Evolutionary conservation across 306 rosid species (phyloP), one percentile per base, ranked within the genome.

Genomic region (Lagenaria siceraria): DNA sequence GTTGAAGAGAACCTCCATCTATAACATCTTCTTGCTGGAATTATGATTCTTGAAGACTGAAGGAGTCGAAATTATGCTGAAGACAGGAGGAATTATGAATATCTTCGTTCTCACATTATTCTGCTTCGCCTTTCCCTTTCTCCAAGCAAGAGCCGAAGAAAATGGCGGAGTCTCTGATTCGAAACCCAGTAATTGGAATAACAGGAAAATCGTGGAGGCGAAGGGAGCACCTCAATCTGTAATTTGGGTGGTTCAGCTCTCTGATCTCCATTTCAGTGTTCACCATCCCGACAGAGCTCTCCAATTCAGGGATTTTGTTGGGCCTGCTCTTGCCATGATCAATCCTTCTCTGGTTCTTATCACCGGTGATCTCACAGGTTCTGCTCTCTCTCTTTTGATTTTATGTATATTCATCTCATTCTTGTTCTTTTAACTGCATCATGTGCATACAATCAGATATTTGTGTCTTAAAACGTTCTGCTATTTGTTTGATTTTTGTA

Each of bases 321-420:
- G 81, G 1, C 88, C 97, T 70, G 79, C 96, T 70, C 98, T 95
- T 74, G 85, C 95, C 83, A 6, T 87, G 61, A 89, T 95, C 87
- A 95, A 89, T n/a, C 98, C 98, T n/a, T 90, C 97, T 61, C 90
- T 95, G 10, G 97, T 95, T 59, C 87, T 95, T 87, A 68, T 95
- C 87, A 92, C 98, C 10, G 97, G 98, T 78, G 97, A 95, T 84
- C 96, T 95, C 83, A 95, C 97, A 77, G 98, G 98, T 89, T 62
- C 2, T 35, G 40, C 48, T 64, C 55, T 24, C 33, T 22, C 68
- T 21, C 22, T 40, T 59, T 19, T 8, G 4, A 10, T 75, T 60
- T 21, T 19, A 18, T 56, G 21, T 8, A 7, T 19, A 51, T 12
- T 54, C 8, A 10, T 10, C 42, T 12, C 22, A 31, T 38, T 63